Conservation (phyloP, 2,329 filamentous ascomycete species). For the Fulvia fulva region DNA sequence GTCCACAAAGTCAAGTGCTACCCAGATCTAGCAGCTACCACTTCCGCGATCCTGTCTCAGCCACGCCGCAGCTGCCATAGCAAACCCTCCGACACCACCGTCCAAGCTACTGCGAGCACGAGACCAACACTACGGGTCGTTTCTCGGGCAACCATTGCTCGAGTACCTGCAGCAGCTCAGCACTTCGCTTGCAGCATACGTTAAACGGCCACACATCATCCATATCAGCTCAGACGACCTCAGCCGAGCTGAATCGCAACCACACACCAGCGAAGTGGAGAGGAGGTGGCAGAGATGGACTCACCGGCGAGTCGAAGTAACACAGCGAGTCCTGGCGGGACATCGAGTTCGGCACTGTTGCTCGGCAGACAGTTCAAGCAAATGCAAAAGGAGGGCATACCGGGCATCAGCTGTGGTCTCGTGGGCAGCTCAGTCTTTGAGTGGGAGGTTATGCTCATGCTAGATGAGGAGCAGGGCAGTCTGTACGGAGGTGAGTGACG, state of each 20-base stretch:
- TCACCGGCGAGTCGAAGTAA: slow-evolving; percentile 14
- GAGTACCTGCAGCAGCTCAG: background rate
- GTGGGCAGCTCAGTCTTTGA: slow-evolving; percentile 85
- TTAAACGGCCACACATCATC: background rate
- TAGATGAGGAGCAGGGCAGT: slow-evolving; percentile 72
- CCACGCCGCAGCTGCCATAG: background rate
- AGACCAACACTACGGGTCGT: background rate
- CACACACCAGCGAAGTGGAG: background rate
- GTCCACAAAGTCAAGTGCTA: background rate
- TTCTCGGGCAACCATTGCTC: background rate
- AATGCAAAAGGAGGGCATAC: slow-evolving; percentile 87
- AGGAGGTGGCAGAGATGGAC: slow-evolving; percentile 9
- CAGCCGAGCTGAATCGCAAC: background rate
- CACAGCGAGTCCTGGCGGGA: slow-evolving; percentile 23
- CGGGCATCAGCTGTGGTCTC: slow-evolving; percentile 88
- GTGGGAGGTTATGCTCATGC: slow-evolving; percentile 99
- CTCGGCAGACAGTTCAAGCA: slow-evolving; percentile 85
- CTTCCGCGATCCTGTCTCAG: background rate
- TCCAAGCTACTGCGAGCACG: background rate
- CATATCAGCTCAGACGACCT: background rate
- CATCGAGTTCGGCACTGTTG: slow-evolving; percentile 62
- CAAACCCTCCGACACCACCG: background rate
- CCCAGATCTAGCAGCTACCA: background rate
- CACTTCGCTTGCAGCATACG: background rate
- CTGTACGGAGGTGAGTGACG: slow-evolving; percentile 74